These are phyloP conservation scores for Clohesyomyces aquaticus DNA, from an alignment of 495 filamentous ascomycete genomes.

Conservation along the genomic window DNA sequence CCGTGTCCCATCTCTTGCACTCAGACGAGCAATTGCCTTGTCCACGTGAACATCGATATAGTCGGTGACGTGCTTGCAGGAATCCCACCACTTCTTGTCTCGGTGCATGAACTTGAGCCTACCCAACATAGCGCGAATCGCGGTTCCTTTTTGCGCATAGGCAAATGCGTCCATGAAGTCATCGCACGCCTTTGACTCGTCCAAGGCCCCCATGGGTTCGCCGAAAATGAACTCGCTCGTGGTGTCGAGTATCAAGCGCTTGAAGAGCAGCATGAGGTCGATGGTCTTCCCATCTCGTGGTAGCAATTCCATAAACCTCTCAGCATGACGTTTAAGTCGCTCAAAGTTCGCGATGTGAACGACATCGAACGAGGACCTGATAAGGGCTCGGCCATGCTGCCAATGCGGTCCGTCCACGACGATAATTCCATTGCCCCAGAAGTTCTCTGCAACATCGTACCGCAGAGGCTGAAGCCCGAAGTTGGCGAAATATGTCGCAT, in stretches of 20 bases:
- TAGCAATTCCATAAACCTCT: constrained; percentile 2
- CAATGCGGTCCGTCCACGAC: constrained; percentile 10
- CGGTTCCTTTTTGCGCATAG: constrained; percentile 4
- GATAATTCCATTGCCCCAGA: constrained; percentile 20
- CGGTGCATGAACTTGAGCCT: constrained; percentile 6
- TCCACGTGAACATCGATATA: constrained; percentile 5
- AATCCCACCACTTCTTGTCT: neutral
- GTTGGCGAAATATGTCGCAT: too few species aligned
- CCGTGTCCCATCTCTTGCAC: neutral
- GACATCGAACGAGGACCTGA: constrained; percentile 59
- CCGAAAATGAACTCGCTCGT: constrained; percentile 25
- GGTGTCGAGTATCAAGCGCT: constrained; percentile 15
- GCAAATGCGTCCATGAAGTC: constrained; percentile 5
- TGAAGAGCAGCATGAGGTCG: constrained; percentile 5
- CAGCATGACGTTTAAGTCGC: constrained; percentile 51
- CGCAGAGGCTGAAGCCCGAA: constrained; percentile 10
- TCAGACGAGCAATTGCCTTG: neutral
- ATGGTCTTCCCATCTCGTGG: neutral
- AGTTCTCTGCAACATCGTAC: neutral
- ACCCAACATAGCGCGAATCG: neutral
- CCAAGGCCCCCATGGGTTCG: constrained; percentile 3
- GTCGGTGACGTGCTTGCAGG: constrained; percentile 6
- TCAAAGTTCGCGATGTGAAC: constrained; percentile 60
- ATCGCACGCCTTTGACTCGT: neutral
- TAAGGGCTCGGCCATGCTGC: constrained; percentile 51